Conservation (phyloP, 441 rosid species). For the Pelargonium myrrhifolium region DNA sequence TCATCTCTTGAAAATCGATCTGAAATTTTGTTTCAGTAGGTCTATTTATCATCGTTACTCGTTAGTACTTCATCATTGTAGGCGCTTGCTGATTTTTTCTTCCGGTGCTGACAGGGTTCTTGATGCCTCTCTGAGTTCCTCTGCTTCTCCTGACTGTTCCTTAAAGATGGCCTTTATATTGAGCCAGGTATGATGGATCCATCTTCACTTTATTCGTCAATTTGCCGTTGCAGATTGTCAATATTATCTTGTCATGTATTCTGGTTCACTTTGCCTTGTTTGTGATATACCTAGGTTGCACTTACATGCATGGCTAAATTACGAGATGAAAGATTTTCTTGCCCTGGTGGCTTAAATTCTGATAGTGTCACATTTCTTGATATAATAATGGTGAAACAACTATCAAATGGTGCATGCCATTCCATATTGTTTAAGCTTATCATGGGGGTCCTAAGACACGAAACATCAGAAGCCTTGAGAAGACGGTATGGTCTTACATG, state of each 20-base stretch:
- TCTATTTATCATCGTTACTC: slow-evolving; percentile 16
- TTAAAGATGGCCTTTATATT: slow-evolving; percentile 82
- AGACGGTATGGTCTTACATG: slow-evolving; percentile 60
- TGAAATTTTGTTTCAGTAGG: slow-evolving; percentile 80
- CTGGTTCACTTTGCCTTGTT: slow-evolving; percentile 10
- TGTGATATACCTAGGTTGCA: slow-evolving; percentile 55
- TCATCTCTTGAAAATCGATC: slow-evolving; percentile 64
- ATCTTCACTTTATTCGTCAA: background rate
- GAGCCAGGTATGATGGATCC: slow-evolving; percentile 49
- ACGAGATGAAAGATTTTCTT: slow-evolving; percentile 76
- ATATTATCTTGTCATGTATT: slow-evolving; percentile 6
- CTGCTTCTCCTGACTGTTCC: slow-evolving; percentile 95
- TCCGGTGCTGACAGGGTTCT: slow-evolving; percentile 60
- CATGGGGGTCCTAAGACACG: slow-evolving; percentile 79
- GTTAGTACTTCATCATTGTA: slow-evolving; percentile 12
- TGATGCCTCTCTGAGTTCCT: slow-evolving; percentile 83
- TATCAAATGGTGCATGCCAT: slow-evolving; percentile 91
- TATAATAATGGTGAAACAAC: slow-evolving; percentile 68
- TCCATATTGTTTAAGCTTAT: slow-evolving; percentile 78
- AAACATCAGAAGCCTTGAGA: slow-evolving; percentile 92
- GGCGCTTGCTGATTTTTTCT: slow-evolving; percentile 25
- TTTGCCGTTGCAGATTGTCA: slow-evolving; percentile 7
- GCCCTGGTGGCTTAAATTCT: slow-evolving; percentile 58
- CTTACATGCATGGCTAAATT: slow-evolving; percentile 96
- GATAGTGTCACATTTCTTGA: slow-evolving; percentile 81